A percentile compares a stretch with the other conserved stretches of the same genome.
Evolutionary conservation across 2,329 filamentous ascomycete genomes (phyloP).

Genomic region (Ophiostoma montium): DNA sequence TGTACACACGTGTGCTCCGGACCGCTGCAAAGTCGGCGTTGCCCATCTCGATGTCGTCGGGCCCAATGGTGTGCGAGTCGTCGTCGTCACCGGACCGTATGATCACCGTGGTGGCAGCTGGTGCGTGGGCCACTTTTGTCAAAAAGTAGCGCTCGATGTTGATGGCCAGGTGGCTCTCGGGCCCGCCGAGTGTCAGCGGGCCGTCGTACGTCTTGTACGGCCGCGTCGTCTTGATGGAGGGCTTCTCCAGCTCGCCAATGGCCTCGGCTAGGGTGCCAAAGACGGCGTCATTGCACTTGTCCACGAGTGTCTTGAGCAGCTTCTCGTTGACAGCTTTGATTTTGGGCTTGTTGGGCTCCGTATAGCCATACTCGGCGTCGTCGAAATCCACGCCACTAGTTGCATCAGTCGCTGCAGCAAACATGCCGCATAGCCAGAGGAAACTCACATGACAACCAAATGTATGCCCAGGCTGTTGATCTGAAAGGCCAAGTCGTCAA

Average conservation of each 20-base stretch:
- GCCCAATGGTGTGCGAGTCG: constrained; percentile 36
- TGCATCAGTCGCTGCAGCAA: background rate
- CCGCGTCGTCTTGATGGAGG: constrained; percentile 60
- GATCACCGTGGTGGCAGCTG: constrained; percentile 66
- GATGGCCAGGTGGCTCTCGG: constrained; percentile 61
- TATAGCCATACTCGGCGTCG: constrained; percentile 75
- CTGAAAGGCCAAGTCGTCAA: constrained; percentile 56
- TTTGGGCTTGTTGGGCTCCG: constrained; percentile 70
- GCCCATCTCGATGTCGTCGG: constrained; percentile 33
- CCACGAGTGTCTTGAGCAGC: constrained; percentile 48
- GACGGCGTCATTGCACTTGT: constrained; percentile 51
- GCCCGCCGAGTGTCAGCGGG: constrained; percentile 64
- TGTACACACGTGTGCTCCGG: constrained; percentile 66
- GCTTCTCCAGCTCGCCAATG: constrained; percentile 63
- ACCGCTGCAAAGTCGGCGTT: constrained; percentile 48
- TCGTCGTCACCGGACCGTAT: constrained; percentile 32
- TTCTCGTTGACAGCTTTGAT: constrained; percentile 55
- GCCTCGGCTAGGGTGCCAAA: constrained; percentile 82
- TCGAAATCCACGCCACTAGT: constrained; percentile 82
- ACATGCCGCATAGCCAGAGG: constrained; percentile 47
- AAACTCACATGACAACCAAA: constrained; percentile 59
- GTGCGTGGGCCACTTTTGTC: constrained; percentile 61
- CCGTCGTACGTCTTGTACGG: constrained; percentile 72
- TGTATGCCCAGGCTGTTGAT: constrained; percentile 66
- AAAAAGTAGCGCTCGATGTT: constrained; percentile 84